A percentile compares a stretch with the other conserved stretches of the same genome.
Conservation (phyloP, 202 grass and related monocot genomes). For the Panicum hallii region DNA sequence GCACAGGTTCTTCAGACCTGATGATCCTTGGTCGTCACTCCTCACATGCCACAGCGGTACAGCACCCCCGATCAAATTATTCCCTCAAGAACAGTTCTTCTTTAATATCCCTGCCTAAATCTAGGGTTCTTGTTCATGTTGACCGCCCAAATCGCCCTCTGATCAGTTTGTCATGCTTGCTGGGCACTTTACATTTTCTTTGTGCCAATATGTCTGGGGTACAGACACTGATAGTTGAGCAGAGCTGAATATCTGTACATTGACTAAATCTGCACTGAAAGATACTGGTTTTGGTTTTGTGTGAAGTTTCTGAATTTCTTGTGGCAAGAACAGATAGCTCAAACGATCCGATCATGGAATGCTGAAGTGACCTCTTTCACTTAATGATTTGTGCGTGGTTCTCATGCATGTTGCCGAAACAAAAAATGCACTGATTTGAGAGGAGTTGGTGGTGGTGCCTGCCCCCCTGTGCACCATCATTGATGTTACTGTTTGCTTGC, state of each 20-base stretch:
- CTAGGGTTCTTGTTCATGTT: constrained; percentile 64
- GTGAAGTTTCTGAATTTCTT: constrained; percentile 26
- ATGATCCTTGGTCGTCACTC: constrained; percentile 36
- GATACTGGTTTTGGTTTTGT: constrained; percentile 24
- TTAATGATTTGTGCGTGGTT: background rate
- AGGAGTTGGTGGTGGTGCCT: background rate
- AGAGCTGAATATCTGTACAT: constrained; percentile 27
- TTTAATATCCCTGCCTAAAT: constrained; percentile 63
- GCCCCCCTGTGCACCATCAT: constrained; percentile 9
- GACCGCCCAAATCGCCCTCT: constrained; percentile 56
- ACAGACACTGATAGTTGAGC: constrained; percentile 40
- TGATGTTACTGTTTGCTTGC: constrained; percentile 15
- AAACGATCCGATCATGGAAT: constrained; percentile 16
- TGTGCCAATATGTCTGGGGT: constrained; percentile 34
- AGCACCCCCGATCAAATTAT: constrained; percentile 35
- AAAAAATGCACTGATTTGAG: constrained; percentile 23
- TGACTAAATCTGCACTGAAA: constrained; percentile 15
- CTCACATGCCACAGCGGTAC: constrained; percentile 34
- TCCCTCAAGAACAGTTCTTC: constrained; percentile 42
- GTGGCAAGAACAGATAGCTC: constrained; percentile 11
- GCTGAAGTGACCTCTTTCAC: background rate
- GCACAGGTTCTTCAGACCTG: constrained; percentile 35
- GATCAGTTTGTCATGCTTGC: constrained; percentile 37
- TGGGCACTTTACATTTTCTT: constrained; percentile 15
- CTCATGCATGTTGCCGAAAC: background rate